Base-by-base conservation (phyloP, 2,329 filamentous ascomycete genomes). In the Moelleriella libera region DNA sequence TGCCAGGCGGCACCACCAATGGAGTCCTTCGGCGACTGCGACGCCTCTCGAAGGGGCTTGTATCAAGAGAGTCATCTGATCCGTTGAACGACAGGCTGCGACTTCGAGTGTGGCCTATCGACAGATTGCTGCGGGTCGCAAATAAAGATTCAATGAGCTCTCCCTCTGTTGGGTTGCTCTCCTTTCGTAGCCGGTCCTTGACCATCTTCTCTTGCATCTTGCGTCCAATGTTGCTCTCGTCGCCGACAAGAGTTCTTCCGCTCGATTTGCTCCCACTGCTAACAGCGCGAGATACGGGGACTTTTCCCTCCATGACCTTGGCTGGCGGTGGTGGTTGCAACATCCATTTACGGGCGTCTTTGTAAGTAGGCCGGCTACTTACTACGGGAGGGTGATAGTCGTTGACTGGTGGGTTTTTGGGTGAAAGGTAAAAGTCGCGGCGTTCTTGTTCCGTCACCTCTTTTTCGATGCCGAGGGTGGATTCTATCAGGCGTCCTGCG, bases 271-370 rank as follows among this genome's bases (percentile, higher is more conserved):
- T 78, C 41, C 66, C 70, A 37, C 73, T 69, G 58, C 79, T 85
- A 37, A 70, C 69, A 53, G 77, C 82, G 47, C 81, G 69, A 56
- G 74, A 78, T 21, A 83, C 80, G 31, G 79, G 78, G 37, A 85
- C 78, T 61, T 89, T 92, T 54, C 88, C 89, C 53, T 84, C 85
- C 89, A 96, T 96, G 50, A 95, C 74, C 61, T 83, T 88, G 48
- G 89, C 88, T 34, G 83, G 78, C n/a, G 89, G 89, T 1, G 88
- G 88, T 2, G 89, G 89, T 59, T 94, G 87, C 46, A 94, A 70
- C 88, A 96, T 95, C 89, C 89, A 96, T 58, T 75, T 76, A 47
- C 85, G 83, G 50, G 85, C 87, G 47, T 80, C 79, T 58, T 70
- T 79, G 60, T 77, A 80, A 39, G 72, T 74, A 11, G 82, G 84